phyloP scores from a whole-genome alignment of 1,284 basidiomycete species.

The Moniliella sp. region DNA sequence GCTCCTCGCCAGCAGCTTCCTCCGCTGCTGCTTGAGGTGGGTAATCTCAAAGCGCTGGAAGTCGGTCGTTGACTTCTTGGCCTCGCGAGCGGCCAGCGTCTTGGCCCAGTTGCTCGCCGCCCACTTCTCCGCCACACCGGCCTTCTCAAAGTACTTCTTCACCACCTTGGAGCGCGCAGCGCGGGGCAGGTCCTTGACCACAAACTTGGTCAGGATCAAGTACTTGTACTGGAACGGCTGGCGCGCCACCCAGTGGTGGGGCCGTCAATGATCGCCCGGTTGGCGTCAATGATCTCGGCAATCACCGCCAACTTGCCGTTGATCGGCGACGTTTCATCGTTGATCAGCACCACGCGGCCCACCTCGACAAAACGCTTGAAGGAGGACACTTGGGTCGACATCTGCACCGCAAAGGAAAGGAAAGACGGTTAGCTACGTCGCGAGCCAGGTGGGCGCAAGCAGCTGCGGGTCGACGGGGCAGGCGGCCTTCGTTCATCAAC shows the following conservation, averaged over 20 bases:
- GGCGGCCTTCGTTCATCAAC: no score
- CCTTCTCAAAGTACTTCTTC: constrained; percentile 69
- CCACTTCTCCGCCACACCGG: constrained; percentile 57
- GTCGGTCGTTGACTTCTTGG: constrained; percentile 60
- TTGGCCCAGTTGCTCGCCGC: constrained; percentile 61
- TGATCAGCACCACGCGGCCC: constrained; percentile 89
- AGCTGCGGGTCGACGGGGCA: no score
- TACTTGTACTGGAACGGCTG: constrained; percentile 79
- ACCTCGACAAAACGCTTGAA: constrained; percentile 97
- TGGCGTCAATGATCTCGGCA: constrained; percentile 95
- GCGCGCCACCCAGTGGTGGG: constrained; percentile 74
- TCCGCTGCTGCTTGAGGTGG: constrained; percentile 41
- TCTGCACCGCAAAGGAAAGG: no score
- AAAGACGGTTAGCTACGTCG: no score
- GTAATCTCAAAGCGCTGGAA: constrained; percentile 53
- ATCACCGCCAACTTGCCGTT: constrained; percentile 89
- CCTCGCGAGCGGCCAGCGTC: constrained; percentile 57
- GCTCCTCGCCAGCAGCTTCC: constrained; percentile 32
- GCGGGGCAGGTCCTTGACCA: constrained; percentile 65
- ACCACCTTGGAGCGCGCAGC: constrained; percentile 59
- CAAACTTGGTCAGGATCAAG: constrained; percentile 70
- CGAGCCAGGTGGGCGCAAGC: no score
- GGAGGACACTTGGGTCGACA: no score
- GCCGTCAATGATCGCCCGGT: constrained; percentile 87
- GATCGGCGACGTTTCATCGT: constrained; percentile 57